phyloP scores from a whole-genome alignment of 176 grass and related monocot genomes.

The Cenchrus americanus region DNA sequence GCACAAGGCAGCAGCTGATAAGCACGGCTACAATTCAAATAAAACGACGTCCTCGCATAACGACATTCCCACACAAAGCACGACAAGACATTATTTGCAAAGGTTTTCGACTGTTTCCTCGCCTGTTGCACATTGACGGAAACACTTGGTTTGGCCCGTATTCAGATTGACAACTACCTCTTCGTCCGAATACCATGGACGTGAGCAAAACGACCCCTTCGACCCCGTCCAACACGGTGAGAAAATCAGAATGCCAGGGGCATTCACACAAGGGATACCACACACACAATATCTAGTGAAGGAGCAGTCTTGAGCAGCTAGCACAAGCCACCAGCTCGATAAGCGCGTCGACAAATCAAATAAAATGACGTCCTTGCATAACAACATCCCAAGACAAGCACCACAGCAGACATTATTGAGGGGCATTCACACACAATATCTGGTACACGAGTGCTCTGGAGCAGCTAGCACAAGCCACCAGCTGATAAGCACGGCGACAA shows the following conservation, averaged over 20 bases:
- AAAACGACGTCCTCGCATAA: background rate
- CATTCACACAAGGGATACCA: constrained; percentile 46
- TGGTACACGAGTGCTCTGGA: background rate
- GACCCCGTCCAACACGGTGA: constrained; percentile 23
- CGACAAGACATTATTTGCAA: constrained; percentile 18
- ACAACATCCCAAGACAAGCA: constrained; percentile 1
- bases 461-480: constrained; percentile 11
- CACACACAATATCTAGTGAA: constrained; percentile 19
- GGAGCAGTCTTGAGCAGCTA: background rate
- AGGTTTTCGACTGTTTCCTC: constrained; percentile 5
- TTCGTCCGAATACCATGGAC: constrained; percentile 28
- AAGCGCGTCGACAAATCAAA: background rate
- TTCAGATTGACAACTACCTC: background rate
- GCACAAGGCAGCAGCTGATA: background rate
- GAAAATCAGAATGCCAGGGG: constrained; percentile 21
- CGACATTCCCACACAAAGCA: background rate
- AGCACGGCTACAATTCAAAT: background rate
- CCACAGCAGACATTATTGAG: background rate
- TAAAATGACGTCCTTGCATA: background rate
- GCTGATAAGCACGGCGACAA: background rate
- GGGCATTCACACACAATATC: no score
- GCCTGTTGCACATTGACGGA: constrained; percentile 5
- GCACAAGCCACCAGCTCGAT: constrained; percentile 24
- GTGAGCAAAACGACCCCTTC: constrained; percentile 10
- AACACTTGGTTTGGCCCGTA: constrained; percentile 38